Evolutionary conservation across 768 basidiomycete species (phyloP), one percentile per base, ranked within the genome.

Genomic region (Boletus pseudopeckii): DNA sequence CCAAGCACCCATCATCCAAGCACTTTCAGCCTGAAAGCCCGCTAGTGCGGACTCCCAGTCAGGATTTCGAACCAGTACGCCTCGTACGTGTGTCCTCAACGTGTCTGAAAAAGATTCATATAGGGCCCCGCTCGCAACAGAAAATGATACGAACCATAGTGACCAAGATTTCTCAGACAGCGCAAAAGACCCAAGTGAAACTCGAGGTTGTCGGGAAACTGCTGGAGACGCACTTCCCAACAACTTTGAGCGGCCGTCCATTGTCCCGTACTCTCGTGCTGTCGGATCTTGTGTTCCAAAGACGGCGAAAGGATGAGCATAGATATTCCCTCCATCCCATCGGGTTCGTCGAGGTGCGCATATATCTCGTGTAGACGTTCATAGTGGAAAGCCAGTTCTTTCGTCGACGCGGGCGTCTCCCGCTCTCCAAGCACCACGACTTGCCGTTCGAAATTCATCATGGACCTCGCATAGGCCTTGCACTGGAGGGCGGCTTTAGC

Each of bases 201-300:
- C 22, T 88, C 82, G 5, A 96, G 77, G 60, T 96, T 93, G 62
- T 96, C 85, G 0, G 96, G 95, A 20, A 85, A 84, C 53, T 91
- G 85, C 65, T 98, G 96, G 15, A 99, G 77, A 45, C 87, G 81
- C 13, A 98, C 86, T 71, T 99, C 97, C 97, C 97, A 99, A 64
- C 97, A 99, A 64, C 96, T 98, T 70, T 98, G 97, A 8, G 97
- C 96, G 9, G 94, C 89, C 2, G 97, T 98, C 97, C 97, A 99
- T 40, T 86, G 80, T 0, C 97, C 97, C 3, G 90, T 96, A 59
- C 89, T 95, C 70, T 99, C 97, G 63, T 99, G 97, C 64, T 98
- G 90, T 40, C 97, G 86, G 55, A 99, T 98, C 69, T 97, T 93
- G 70, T 97, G 92, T 59, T 98, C 92, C 44, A 98, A 70, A 4